A percentile compares a stretch with the other conserved stretches of the same genome.
Evolutionary conservation across 2,329 filamentous ascomycete genomes (phyloP).

Genomic region (Macrophomina phaseolina): DNA sequence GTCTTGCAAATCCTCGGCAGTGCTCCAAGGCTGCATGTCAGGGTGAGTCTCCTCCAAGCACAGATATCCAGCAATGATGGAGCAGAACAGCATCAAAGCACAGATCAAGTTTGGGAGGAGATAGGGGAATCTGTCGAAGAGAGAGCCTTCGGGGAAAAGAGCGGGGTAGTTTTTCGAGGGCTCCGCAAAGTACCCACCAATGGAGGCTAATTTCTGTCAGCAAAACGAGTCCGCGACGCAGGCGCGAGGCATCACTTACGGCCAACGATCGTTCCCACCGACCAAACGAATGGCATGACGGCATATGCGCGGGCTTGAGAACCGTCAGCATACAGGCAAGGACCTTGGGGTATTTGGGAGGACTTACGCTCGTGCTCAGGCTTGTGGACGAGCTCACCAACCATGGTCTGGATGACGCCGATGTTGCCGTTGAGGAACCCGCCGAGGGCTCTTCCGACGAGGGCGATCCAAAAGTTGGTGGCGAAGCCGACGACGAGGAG

Average conservation of each 20-base stretch:
- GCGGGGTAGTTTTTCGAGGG: conserved; percentile 76
- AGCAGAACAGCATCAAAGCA: conserved; percentile 74
- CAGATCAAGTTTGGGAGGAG: conserved; percentile 89
- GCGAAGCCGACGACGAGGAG: conserved; percentile 84
- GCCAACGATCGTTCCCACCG: conserved; percentile 85
- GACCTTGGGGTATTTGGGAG: neutral
- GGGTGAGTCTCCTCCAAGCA: conserved; percentile 89
- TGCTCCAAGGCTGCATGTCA: conserved; percentile 68
- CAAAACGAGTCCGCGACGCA: conserved; percentile 4
- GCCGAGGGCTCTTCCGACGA: conserved; percentile 76
- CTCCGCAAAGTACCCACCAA: conserved; percentile 85
- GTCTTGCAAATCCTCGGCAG: conserved; percentile 44
- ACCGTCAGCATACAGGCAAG: conserved; percentile 26
- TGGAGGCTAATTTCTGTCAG: conserved; percentile 61
- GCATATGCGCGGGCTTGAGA: conserved; percentile 78
- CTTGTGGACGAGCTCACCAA: conserved; percentile 81
- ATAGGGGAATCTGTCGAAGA: conserved; percentile 84
- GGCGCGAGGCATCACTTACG: conserved; percentile 36
- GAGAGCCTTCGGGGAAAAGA: conserved; percentile 67
- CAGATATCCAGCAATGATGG: conserved; percentile 80
- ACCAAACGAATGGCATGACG: conserved; percentile 95
- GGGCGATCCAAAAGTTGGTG: conserved; percentile 81
- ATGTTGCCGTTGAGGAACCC: conserved; percentile 91
- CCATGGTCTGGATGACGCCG: conserved; percentile 88
- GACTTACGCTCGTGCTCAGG: conserved; percentile 83